Evolutionary conservation across 768 basidiomycete species (phyloP).

Genomic region (Mycena pura): DNA sequence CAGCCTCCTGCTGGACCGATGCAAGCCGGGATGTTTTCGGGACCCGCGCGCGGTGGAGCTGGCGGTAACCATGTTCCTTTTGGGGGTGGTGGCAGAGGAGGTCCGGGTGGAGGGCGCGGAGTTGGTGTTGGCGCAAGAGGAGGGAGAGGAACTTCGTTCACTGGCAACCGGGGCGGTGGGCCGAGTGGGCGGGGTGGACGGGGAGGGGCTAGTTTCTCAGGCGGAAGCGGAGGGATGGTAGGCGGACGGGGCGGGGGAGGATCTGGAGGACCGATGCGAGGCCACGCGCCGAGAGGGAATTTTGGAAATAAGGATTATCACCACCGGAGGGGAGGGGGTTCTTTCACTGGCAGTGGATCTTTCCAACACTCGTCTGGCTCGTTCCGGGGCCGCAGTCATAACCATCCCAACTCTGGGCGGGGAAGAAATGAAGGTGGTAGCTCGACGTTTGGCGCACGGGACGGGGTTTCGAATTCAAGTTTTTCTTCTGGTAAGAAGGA

Average conservation of each 20-base stretch:
- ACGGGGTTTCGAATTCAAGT: conserved; percentile 53
- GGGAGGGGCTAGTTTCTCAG: conserved; percentile 44
- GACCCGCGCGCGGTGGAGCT: conserved; percentile 46
- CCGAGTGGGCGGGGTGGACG: conserved; percentile 49
- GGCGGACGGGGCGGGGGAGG: conserved; percentile 52
- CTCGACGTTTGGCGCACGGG: conserved; percentile 54
- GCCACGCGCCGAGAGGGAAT: conserved; percentile 70
- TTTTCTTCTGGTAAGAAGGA: conserved; percentile 76
- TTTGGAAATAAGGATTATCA: conserved; percentile 70
- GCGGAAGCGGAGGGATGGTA: conserved; percentile 50
- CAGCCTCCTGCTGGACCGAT: conserved; percentile 61
- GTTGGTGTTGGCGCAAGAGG: conserved; percentile 50
- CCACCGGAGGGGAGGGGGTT: conserved; percentile 70
- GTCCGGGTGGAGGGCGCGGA: conserved; percentile 45
- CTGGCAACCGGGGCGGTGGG: conserved; percentile 56
- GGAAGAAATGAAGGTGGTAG: conserved; percentile 41
- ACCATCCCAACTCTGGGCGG: conserved; percentile 50
- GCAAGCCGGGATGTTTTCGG: conserved; percentile 44
- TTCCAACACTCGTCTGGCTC: conserved; percentile 51
- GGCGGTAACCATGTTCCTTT: conserved; percentile 43
- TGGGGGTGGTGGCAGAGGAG: conserved; percentile 38
- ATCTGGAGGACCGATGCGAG: conserved; percentile 57
- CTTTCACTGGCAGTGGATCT: conserved; percentile 55
- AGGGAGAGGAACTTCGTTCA: conserved; percentile 53
- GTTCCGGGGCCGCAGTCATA: conserved; percentile 70